These are phyloP conservation scores for Malus hybrid DNA, from an alignment of 331 rosid species.

Conservation along the genomic window DNA sequence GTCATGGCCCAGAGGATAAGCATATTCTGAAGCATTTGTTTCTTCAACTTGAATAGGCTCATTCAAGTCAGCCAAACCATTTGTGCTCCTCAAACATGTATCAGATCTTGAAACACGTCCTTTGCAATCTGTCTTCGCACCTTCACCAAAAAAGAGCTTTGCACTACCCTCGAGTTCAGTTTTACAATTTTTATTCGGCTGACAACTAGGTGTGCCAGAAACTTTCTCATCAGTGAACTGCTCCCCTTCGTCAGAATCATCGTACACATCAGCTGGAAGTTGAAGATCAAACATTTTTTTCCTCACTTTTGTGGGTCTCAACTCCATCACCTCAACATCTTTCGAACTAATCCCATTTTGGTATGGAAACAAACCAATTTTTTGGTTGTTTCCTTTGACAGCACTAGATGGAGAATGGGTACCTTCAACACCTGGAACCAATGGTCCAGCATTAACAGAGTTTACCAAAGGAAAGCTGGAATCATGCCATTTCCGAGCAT, in stretches of 20 bases:
- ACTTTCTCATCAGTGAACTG: constrained; percentile 51
- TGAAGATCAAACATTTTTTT: constrained; percentile 81
- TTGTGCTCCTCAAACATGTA: constrained; percentile 29
- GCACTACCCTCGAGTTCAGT: constrained; percentile 27
- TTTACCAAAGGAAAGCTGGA: constrained; percentile 43
- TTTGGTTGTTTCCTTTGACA: constrained; percentile 41
- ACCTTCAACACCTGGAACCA: constrained; percentile 52
- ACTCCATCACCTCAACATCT: constrained; percentile 63
- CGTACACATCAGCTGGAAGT: constrained; percentile 79
- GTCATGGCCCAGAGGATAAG: constrained; percentile 25
- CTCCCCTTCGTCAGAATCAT: constrained; percentile 83
- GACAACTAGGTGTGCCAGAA: constrained; percentile 28
- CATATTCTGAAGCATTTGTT: constrained; percentile 41
- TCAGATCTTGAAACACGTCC: constrained; percentile 45
- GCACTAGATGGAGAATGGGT: constrained; percentile 58
- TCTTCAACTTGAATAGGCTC: constrained; percentile 76
- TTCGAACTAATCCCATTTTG: constrained; percentile 53
- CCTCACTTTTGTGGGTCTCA: constrained; percentile 71
- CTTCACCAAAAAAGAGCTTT: constrained; percentile 29
- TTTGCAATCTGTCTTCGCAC: constrained; percentile 33
- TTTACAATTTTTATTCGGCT: constrained; percentile 32
- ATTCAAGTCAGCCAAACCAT: constrained; percentile 79
- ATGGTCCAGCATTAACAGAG: constrained; percentile 42
- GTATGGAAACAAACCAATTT: constrained; percentile 42
- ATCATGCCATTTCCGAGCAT: constrained; percentile 50